Evolutionary conservation across 768 basidiomycete species (phyloP).

Genomic region (Collybia nuda): DNA sequence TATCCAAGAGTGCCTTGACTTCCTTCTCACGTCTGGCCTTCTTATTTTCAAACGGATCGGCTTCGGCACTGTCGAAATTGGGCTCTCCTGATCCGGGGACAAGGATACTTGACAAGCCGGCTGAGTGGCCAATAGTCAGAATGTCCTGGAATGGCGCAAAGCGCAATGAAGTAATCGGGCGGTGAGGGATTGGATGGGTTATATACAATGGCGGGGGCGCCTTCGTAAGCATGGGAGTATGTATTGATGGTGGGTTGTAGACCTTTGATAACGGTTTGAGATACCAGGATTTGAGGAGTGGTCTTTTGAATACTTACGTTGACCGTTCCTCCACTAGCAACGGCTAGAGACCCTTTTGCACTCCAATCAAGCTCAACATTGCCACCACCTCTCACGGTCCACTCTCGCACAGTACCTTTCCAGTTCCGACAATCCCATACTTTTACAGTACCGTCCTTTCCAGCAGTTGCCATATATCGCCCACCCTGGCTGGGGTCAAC

Average conservation of each 20-base stretch:
- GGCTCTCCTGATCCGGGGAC: constrained; percentile 93
- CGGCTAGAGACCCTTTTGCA: constrained; percentile 77
- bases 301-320: constrained; percentile 52
- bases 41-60: constrained; percentile 91
- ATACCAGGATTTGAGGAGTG: constrained; percentile 2
- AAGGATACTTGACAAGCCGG: constrained; percentile 81
- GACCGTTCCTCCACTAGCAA: constrained; percentile 80
- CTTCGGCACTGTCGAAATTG: constrained; percentile 91
- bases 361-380: constrained; percentile 80
- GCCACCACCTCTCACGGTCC: constrained; percentile 68
- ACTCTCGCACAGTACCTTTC: constrained; percentile 81
- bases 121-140: constrained; percentile 74
- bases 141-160: constrained; percentile 91
- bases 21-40: constrained; percentile 85
- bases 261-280: constrained; percentile 52
- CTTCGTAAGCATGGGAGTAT: constrained; percentile 47
- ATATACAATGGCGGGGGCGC: constrained; percentile 81
- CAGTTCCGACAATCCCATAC: constrained; percentile 98
- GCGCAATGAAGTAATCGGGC: constrained; percentile 72
- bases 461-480: constrained; percentile 88
- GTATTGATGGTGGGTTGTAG: constrained; percentile 69
- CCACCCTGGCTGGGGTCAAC: constrained; percentile 87
- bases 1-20: constrained; percentile 87
- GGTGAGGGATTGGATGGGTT: constrained; percentile 80
- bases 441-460: constrained; percentile 86